Conservation (phyloP, 192 early-diverging fungal species). For the Backusella mclennaniae region DNA sequence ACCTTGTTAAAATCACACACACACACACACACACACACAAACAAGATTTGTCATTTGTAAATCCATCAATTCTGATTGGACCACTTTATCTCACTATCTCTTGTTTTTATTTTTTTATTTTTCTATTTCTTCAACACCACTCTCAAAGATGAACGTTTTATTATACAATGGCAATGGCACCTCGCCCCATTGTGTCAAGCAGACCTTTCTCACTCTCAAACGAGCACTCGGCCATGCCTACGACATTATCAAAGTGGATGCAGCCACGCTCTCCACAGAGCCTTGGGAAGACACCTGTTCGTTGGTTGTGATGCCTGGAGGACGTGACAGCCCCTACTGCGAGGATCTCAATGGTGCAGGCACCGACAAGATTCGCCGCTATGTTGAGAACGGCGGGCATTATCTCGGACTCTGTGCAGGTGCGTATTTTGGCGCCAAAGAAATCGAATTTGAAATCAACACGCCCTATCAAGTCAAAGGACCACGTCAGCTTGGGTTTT, state of each 20-base stretch:
- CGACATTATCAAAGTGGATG: constrained; percentile 86
- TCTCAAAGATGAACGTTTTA: constrained; percentile 69
- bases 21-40: no score
- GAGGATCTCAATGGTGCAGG: constrained; percentile 62
- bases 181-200: constrained; percentile 52
- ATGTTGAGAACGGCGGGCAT: constrained; percentile 72
- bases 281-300: constrained; percentile 91
- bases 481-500: constrained; percentile 71
- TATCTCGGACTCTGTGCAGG: constrained; percentile 96
- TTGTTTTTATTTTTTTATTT: background rate
- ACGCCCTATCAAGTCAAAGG: constrained; percentile 59
- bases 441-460: constrained; percentile 78
- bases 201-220: constrained; percentile 71
- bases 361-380: constrained; percentile 62
- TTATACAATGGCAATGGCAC: constrained; percentile 84
- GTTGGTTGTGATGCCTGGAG: constrained; percentile 87
- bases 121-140: background rate
- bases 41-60: no score
- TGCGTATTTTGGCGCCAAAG: constrained; percentile 71
- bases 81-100: background rate
- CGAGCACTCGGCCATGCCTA: constrained; percentile 76
- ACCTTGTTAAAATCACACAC: no score
- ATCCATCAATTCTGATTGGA: no score
- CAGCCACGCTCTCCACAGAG: constrained; percentile 62
- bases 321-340: constrained; percentile 82